Percentiles rank a stretch among this genome's conserved stretches.
phyloP scores from a whole-genome alignment of 2,329 filamentous ascomycete genomes.

The Ascochyta fabae region DNA sequence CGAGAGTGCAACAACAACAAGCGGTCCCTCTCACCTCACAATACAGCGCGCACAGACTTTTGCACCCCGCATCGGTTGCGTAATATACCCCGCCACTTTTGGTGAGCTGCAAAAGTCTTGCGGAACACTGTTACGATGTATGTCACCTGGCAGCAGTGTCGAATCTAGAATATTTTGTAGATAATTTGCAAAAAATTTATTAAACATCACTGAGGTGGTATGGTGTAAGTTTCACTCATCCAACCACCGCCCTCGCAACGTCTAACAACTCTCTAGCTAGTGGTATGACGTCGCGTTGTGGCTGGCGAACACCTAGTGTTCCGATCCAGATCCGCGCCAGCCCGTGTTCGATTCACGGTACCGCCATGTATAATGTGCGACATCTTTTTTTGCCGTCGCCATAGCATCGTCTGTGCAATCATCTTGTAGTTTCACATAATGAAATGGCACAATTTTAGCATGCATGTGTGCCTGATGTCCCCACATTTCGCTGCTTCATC shows the following conservation, averaged over 20 bases:
- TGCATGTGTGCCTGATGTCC: background rate
- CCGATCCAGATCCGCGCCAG: slow-evolving; percentile 46
- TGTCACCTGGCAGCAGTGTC: background rate
- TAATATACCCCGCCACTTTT: background rate
- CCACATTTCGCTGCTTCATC: background rate
- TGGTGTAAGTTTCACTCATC: slow-evolving; percentile 22
- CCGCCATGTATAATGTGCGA: slow-evolving; percentile 21
- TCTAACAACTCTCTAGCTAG: slow-evolving; percentile 27
- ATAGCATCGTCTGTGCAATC: background rate
- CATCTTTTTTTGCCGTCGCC: slow-evolving; percentile 1
- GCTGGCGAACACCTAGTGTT: slow-evolving; percentile 33
- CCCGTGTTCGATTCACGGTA: slow-evolving; percentile 47
- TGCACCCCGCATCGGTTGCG: slow-evolving; percentile 9
- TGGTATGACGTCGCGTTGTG: slow-evolving; percentile 52
- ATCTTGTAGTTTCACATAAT: no score
- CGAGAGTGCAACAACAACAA: slow-evolving; percentile 5
- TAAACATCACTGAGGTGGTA: slow-evolving; percentile 36
- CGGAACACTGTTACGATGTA: background rate
- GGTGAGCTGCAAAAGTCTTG: background rate
- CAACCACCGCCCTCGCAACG: background rate
- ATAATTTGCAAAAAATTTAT: slow-evolving; percentile 5
- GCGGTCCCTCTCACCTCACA: slow-evolving; percentile 17
- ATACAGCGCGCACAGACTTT: slow-evolving; percentile 23
- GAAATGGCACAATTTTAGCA: no score
- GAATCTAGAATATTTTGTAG: background rate